Evolutionary conservation across 2,329 filamentous ascomycete species (phyloP).

Genomic region (Herpomyces periplanetae): DNA sequence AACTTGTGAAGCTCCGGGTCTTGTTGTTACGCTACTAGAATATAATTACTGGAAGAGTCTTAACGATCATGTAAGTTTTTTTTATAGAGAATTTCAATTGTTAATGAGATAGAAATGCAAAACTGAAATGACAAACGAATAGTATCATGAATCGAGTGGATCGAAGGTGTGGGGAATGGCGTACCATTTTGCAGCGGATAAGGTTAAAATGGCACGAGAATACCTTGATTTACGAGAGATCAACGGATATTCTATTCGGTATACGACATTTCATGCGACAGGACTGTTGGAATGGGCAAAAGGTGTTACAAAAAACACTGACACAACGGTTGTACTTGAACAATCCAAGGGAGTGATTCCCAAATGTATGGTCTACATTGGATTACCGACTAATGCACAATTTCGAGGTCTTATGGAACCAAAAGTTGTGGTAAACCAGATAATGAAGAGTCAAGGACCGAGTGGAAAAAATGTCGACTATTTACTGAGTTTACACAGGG

Average conservation of each 20-base stretch:
- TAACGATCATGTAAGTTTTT: slow-evolving; percentile 15
- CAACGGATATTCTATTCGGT: slow-evolving; percentile 81
- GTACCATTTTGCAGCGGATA: slow-evolving; percentile 33
- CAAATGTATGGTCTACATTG: slow-evolving; percentile 50
- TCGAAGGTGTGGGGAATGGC: slow-evolving; percentile 60
- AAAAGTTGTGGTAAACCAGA: slow-evolving; percentile 35
- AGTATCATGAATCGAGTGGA: slow-evolving; percentile 16
- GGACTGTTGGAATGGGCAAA: too few species aligned
- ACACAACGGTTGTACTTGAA: too few species aligned
- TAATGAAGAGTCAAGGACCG: slow-evolving; percentile 31
- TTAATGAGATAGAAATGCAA: too few species aligned
- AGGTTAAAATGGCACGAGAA: slow-evolving; percentile 38
- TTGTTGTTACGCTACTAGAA: slow-evolving; percentile 72
- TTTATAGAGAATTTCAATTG: neutral
- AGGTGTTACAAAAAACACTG: too few species aligned
- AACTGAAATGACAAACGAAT: too few species aligned
- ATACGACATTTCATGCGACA: slow-evolving; percentile 37
- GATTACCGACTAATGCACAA: slow-evolving; percentile 63
- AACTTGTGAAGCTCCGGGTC: slow-evolving; percentile 46
- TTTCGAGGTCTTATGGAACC: slow-evolving; percentile 56
- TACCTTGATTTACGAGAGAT: slow-evolving; percentile 92
- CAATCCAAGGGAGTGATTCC: too few species aligned
- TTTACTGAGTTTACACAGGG: slow-evolving; percentile 34
- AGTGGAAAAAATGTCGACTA: slow-evolving; percentile 77
- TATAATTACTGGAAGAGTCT: slow-evolving; percentile 43